Evolutionary conservation across 2,329 filamentous ascomycete genomes (phyloP), one percentile per base, ranked within the genome.

Genomic region (Curvularia sp.): DNA sequence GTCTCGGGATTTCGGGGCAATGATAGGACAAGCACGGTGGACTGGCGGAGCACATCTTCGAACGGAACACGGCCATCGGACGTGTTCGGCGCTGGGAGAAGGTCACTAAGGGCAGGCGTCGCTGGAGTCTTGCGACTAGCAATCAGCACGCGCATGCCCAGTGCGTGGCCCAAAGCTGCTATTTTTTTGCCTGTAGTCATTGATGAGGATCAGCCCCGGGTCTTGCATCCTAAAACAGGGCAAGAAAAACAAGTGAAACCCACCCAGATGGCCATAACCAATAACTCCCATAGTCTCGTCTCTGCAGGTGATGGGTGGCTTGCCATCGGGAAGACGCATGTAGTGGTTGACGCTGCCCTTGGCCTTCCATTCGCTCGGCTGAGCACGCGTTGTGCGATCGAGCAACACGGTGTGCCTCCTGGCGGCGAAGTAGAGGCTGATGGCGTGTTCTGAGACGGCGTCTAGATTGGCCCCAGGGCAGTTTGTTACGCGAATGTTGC

Each of bases 281-380:
- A 84, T 70, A 54, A 84, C 76, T 1, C 80, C 82, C 61, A 82
- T 66, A 3, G 79, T 76, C 69, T 84, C 82, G 55, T 84, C 81
- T 19, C 73, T 68, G 66, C 79, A 81, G 1, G 78, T 81, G 61
- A 82, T 63, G 41, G 81, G 80, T 23, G 79, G 77, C 27, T 65
- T 65, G 63, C 77, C 67, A 70, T 74, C 68, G 10, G 57, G 55
- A 58, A 79, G 75, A 19, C 69, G 63, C 70, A 77, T 65, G 53
- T 67, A 57, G 9, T 56, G 52, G 27, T 70, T 72, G 60, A 80
- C 59, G 32, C 71, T 75, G n/a, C 74, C 74, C 57, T 72, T 74
- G 45, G 68, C 64, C 38, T 71, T 68, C 82, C 82, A 84, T 39
- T 77, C 75, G 56, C 72, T 74, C 21, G 74, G 74, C 48, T 66